Base-by-base conservation (phyloP, 192 early-diverging fungal species). In the Diversispora eburnea region DNA sequence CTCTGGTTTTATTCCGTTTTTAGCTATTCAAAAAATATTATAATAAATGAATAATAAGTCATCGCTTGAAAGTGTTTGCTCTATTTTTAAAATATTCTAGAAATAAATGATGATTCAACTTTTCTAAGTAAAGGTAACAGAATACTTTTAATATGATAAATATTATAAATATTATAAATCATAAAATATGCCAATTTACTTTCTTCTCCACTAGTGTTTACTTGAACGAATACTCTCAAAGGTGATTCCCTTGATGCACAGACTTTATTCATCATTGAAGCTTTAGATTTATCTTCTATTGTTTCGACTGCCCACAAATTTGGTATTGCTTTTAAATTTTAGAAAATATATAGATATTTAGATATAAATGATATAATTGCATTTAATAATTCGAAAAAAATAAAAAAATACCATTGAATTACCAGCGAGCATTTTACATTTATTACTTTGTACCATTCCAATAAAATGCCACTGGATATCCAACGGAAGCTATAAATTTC, bases 381-480 rank as follows among this genome's bases (percentile, higher is more conserved):
- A 57, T 15, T 20, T 43, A 68, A 39, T 48, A 1, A 49, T 10
- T 69, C 17, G 66, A 22, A 19, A 15, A 10, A 47, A 57, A 15
- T 3, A 45, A 9, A 19, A 62, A 51, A 19, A 42, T 25, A 10
- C 3, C 19, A 8, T n/a, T 41, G 6, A 41, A 25, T 63, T 83
- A 84, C 85, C 79, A 56, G 93, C 93, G 17, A 99, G 82, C 13
- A 81, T 72, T 76, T 97, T 98, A 83, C 93, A 94, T 77, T 99
- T 99, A 90, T 99, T 99, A 78, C 89, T 92, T 79, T 99, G 97
- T n/a, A 99, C 79, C 8, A 88, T 81, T 8, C 95, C 97, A 70
- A 97, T 97, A 80, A 98, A 99, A 80, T 99, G 97, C 97, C 97
- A 99, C 68, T 89, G 68, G 75, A 99, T 97, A 83, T 97, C 95